Percentiles rank a stretch among this genome's conserved stretches.
Conservation (phyloP, 768 basidiomycete species). For the Obba rivulosa region DNA sequence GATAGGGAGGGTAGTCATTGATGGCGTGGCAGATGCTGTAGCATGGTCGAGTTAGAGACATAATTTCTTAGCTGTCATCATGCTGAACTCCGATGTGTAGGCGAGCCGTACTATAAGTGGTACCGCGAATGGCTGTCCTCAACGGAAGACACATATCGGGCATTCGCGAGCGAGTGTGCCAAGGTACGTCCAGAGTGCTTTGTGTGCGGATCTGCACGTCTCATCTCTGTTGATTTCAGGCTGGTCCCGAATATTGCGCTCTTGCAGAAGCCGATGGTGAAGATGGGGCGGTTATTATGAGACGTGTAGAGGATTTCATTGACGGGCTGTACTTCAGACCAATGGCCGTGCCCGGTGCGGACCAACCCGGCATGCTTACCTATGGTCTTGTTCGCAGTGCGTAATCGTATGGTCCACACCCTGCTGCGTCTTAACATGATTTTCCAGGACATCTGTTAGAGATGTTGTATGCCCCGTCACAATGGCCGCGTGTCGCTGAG, state of each 20-base stretch:
- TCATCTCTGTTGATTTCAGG: conserved; percentile 9
- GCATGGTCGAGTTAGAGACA: conserved; percentile 19
- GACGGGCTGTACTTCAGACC: conserved; percentile 21
- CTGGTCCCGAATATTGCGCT: conserved; percentile 22
- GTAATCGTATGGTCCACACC: not conserved
- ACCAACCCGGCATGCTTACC: conserved; percentile 22
- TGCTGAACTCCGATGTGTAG: not conserved
- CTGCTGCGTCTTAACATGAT: not conserved
- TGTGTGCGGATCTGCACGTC: too few species aligned
- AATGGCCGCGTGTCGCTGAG: conserved; percentile 17
- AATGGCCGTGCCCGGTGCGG: conserved; percentile 19
- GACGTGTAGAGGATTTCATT: conserved; percentile 19
- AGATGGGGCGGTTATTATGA: conserved; percentile 12
- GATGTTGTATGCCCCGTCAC: conserved; percentile 15
- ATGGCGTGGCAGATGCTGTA: conserved; percentile 26
- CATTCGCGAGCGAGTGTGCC: conserved; percentile 24
- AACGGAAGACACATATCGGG: conserved; percentile 20
- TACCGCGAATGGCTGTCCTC: conserved; percentile 18
- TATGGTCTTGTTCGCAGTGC: conserved; percentile 19
- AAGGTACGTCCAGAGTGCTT: conserved; percentile 11
- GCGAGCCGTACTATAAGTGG: conserved; percentile 14
- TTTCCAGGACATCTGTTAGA: conserved; percentile 10
- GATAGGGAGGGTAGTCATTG: conserved; percentile 24
- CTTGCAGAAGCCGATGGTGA: conserved; percentile 17
- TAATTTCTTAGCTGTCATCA: conserved; percentile 2